Base-by-base conservation (phyloP, 1,284 basidiomycete species). In the Cronartium quercuum region DNA sequence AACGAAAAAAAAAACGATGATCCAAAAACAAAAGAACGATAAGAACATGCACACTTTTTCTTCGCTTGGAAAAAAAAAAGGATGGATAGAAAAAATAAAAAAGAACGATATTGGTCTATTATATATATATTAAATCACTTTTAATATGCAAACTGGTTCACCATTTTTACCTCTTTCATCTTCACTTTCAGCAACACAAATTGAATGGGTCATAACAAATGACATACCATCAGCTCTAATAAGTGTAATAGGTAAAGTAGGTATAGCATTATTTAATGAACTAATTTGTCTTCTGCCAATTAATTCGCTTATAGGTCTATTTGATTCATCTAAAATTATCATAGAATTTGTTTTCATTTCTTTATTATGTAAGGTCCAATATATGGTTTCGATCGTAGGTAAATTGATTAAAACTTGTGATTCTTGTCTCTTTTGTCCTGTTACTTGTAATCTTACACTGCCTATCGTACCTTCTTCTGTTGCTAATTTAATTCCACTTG, bases 291-390 rank as follows among this genome's bases (percentile, higher is more conserved):
- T 44, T 21, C 41, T 66, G 4, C 63, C 63, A 41, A 74, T 41
- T 34, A 74, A 47, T 61, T 74, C 70, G 38, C 70, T 42, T 55
- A 74, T 74, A 18, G 51, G 37, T n/a, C 63, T 63, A 66, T 58
- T 61, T 6, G 70, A 55, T 42, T 74, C 70, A 66, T 74, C 70
- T 58, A 74, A 35, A 9, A 74, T 64, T 15, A 74, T 51, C 34
- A 74, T 55, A 2, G 70, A 55, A 0, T 57, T 55, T 37, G 55
- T 58, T 12, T 40, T 62, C 64, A 74, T 60, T 24, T 58, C 64
- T 42, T 74, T 74, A 3, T 42, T 55, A 61, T 74, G 70, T 24
- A 74, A 66, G 18, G 70, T 74, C 70, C 70, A 74, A 42, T 74
- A 66, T 6, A 74, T 64, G n/a, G 35, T 74, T 47, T 74, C 70